phyloP scores from a whole-genome alignment of 2,329 filamentous ascomycete genomes.

The Sporothrix dimorphospora region DNA sequence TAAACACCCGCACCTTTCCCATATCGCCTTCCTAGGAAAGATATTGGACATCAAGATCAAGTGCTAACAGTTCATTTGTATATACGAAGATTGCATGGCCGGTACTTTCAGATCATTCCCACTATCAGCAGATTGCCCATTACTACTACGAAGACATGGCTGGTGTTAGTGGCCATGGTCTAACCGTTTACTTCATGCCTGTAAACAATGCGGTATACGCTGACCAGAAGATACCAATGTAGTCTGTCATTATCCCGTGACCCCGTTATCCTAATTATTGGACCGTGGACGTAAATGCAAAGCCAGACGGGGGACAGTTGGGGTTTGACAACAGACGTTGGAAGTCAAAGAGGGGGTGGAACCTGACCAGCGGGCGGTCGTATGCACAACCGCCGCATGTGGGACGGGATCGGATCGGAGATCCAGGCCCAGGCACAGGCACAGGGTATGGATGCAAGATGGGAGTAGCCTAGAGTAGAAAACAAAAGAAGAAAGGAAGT shows the following conservation, averaged over 20 bases:
- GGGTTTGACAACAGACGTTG: not conserved
- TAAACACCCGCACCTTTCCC: too few species aligned
- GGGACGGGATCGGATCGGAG: not conserved
- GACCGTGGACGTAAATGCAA: not conserved
- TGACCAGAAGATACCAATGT: too few species aligned
- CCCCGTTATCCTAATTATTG: too few species aligned
- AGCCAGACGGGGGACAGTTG: not conserved
- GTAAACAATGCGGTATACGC: not conserved
- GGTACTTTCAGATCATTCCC: not conserved
- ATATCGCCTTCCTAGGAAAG: too few species aligned
- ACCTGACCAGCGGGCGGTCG: not conserved
- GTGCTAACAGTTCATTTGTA: too few species aligned
- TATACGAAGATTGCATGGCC: not conserved
- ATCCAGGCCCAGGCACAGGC: not conserved
- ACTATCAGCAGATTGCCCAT: too few species aligned
- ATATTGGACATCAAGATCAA: too few species aligned
- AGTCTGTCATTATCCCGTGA: too few species aligned
- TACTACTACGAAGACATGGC: too few species aligned
- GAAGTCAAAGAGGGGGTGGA: not conserved
- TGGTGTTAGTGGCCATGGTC: not conserved
- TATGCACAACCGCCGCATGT: not conserved
- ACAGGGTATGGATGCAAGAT: not conserved
- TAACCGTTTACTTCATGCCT: not conserved
- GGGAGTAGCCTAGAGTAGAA: not conserved
- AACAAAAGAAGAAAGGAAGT: not conserved